These are phyloP conservation scores for Chaetomium strumarium DNA, from an alignment of 2,329 filamentous ascomycete species.

Conservation along the genomic window DNA sequence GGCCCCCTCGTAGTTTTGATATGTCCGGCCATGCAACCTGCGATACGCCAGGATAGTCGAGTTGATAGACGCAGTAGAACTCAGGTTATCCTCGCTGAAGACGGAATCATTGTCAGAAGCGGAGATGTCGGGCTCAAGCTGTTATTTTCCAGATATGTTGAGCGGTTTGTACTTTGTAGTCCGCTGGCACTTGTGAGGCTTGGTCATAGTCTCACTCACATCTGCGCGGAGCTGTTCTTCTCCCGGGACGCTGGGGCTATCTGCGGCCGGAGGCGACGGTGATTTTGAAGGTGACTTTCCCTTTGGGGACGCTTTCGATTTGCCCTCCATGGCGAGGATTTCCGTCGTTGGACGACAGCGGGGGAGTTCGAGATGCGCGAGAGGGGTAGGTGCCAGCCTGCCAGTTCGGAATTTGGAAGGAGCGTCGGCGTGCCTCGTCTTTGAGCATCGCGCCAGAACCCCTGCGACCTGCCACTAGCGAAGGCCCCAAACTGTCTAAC, in stretches of 20 bases:
- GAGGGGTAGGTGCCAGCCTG: too few species aligned
- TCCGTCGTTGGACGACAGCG: too few species aligned
- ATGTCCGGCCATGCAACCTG: background rate
- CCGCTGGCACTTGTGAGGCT: background rate
- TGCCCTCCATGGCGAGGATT: too few species aligned
- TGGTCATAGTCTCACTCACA: background rate
- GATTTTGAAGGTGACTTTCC: background rate
- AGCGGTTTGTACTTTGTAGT: background rate
- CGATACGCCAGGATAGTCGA: background rate
- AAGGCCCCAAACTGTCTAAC: too few species aligned
- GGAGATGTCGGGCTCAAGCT: too few species aligned
- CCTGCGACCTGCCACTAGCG: too few species aligned
- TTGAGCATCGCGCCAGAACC: too few species aligned
- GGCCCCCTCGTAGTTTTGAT: background rate
- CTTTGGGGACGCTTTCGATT: background rate
- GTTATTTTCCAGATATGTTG: too few species aligned
- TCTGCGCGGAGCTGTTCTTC: background rate
- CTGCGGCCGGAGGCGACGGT: background rate
- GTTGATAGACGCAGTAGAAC: background rate
- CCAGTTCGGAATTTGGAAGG: too few species aligned
- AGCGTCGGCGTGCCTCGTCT: too few species aligned
- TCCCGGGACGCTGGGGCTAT: background rate
- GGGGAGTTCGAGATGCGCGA: too few species aligned
- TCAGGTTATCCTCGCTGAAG: background rate
- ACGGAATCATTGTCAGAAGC: background rate